These are phyloP conservation scores for Pyrenophora teres DNA, from an alignment of 2,329 filamentous ascomycete genomes.

Conservation along the genomic window DNA sequence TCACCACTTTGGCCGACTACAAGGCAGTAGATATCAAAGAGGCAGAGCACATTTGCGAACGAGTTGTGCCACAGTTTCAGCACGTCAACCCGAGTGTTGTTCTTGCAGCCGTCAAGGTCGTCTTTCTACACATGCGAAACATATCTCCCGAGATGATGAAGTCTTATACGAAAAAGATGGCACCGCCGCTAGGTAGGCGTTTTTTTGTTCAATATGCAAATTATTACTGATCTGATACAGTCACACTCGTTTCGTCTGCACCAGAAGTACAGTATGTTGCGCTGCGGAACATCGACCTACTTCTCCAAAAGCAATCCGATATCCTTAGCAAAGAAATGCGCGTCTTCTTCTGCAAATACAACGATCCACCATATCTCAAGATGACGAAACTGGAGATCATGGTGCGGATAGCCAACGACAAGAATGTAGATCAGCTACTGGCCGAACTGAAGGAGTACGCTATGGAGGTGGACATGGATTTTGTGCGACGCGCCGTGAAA, in stretches of 20 bases:
- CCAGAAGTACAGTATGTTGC: conserved; percentile 99
- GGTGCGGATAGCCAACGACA: conserved; percentile 97
- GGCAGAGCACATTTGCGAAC: conserved; percentile 96
- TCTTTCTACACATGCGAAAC: conserved; percentile 93
- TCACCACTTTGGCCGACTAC: conserved; percentile 89
- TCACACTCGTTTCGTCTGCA: conserved; percentile 91
- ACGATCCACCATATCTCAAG: conserved; percentile 96
- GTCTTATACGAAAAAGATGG: conserved; percentile 98
- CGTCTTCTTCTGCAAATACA: conserved; percentile 99
- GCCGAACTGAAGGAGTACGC: conserved; percentile 97
- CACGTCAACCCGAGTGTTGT: conserved; percentile 98
- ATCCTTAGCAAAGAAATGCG: conserved; percentile 96
- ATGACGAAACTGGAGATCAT: conserved; percentile 98
- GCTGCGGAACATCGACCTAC: conserved; percentile 90
- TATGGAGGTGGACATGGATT: conserved; percentile 98
- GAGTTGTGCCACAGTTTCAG: conserved; percentile 95
- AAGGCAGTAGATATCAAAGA: conserved; percentile 87
- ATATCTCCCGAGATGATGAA: conserved; percentile 77
- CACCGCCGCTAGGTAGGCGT: conserved; percentile 79
- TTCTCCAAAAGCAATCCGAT: conserved; percentile 93
- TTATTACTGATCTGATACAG: conserved; percentile 54
- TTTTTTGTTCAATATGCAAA: background rate
- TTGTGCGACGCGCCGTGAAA: conserved; percentile 89
- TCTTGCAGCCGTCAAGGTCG: conserved; percentile 94
- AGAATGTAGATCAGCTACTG: conserved; percentile 91